These are phyloP conservation scores for Trichoderma oligosporum DNA, from an alignment of 2,329 filamentous ascomycete genomes.

Conservation along the genomic window DNA sequence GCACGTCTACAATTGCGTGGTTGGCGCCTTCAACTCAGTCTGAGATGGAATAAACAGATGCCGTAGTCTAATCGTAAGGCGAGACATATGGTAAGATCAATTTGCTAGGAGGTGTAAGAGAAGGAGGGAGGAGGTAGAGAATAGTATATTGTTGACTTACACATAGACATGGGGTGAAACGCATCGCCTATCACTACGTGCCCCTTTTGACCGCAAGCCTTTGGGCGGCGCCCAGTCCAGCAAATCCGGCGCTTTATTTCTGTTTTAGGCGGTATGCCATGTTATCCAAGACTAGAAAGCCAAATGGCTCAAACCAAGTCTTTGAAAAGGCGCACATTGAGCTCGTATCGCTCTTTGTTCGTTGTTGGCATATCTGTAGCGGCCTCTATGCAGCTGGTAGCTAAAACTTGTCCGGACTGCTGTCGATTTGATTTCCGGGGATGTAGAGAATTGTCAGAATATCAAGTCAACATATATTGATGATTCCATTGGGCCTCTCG, in stretches of 20 bases:
- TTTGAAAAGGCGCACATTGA: constrained; percentile 44
- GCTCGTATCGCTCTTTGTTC: constrained; percentile 36
- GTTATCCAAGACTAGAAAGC: constrained; percentile 34
- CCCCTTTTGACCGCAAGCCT: constrained; percentile 36
- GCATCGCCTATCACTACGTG: constrained; percentile 51
- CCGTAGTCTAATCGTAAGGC: not conserved
- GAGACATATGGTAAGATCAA: too few relatives aligned
- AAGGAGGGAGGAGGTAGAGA: constrained; percentile 6
- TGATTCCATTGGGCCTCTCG: not conserved
- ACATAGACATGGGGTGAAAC: constrained; percentile 58
- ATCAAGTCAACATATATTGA: not conserved
- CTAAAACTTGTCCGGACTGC: constrained; percentile 36
- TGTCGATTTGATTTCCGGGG: constrained; percentile 39
- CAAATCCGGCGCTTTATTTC: constrained; percentile 42
- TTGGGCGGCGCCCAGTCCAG: constrained; percentile 46
- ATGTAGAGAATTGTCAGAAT: constrained; percentile 43
- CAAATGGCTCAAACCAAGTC: constrained; percentile 50
- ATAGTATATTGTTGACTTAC: too few relatives aligned
- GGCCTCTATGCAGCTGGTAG: constrained; percentile 45
- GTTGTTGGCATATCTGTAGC: constrained; percentile 37
- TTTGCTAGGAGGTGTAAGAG: not conserved
- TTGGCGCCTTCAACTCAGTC: constrained; percentile 57
- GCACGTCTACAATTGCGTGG: constrained; percentile 51
- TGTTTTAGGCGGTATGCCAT: constrained; percentile 40
- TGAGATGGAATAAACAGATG: constrained; percentile 26